Base-by-base conservation (phyloP, 768 basidiomycete species). In the Pholiota molesta region DNA sequence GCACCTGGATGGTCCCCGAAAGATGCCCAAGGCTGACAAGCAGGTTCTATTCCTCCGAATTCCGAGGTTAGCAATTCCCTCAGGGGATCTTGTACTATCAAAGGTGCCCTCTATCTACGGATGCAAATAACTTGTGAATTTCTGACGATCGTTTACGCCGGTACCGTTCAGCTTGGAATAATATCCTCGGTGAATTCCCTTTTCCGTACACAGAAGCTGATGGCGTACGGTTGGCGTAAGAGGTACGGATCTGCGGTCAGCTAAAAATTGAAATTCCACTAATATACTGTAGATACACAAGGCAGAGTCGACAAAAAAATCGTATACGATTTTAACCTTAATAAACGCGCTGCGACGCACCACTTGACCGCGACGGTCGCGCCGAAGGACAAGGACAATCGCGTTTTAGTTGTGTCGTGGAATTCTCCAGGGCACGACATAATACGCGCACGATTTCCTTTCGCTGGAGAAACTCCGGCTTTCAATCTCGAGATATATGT, bases 381-480 rank as follows among this genome's bases (percentile, higher is more conserved):
- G 11, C 35, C 14, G 14, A 16, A 13, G 5, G 35, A 37, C 35
- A 16, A 14, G 35, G 35, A 10, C 35, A 37, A 37, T 13, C 35
- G 6, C 31, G 31, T 35, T 23, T 6, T 21, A 26, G n/a, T 39
- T 39, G 13, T 9, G 33, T 5, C 14, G 13, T 26, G 14, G 7
- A 56, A 19, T 3, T 26, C 2, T 19, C 13, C 1, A 26, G 47
- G 47, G 1, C 23, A 49, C 17, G 37, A 33, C 26, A 17, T 39
- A 8, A 14, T 28, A 42, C 7, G 26, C 26, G 9, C 35, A 13
- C 28, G 29, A 23, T 26, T 39, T 40, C 35, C 17, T 55, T 16
- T 17, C 3, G 17, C 47, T 58, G 61, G 55, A 61, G 59, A 60
- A 65, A 57, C 59, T 51, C 65, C 61, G 61, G 61, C 57, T 42